Conservation (phyloP, 2,329 filamentous ascomycete genomes). For the Didymellaceae sp. region DNA sequence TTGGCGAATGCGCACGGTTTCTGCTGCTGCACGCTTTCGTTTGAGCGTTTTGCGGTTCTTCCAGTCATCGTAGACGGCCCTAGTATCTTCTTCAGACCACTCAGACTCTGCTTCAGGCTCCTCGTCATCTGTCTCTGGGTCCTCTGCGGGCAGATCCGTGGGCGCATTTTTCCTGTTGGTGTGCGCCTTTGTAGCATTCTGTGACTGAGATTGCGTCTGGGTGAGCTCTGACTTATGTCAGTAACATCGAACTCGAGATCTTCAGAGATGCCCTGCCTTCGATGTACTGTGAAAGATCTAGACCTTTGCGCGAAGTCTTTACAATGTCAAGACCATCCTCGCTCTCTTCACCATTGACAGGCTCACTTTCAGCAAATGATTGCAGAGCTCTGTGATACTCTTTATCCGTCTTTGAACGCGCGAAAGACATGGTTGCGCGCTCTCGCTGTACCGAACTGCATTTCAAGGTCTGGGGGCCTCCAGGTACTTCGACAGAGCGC, state of each 20-base stretch:
- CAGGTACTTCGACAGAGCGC: not conserved
- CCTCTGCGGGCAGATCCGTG: too few relatives aligned
- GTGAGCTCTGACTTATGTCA: slow-evolving; percentile 33
- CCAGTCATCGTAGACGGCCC: slow-evolving; percentile 67
- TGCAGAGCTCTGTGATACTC: slow-evolving; percentile 27
- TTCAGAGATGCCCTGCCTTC: slow-evolving; percentile 25
- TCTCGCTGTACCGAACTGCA: too few relatives aligned
- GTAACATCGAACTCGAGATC: not conserved
- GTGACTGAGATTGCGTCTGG: slow-evolving; percentile 34
- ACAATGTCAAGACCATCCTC: slow-evolving; percentile 53
- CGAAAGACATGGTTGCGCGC: slow-evolving; percentile 28
- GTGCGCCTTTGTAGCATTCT: slow-evolving; percentile 12
- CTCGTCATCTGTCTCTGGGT: slow-evolving; percentile 20
- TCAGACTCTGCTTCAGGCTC: slow-evolving; percentile 27
- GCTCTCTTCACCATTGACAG: slow-evolving; percentile 43
- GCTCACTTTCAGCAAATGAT: slow-evolving; percentile 37
- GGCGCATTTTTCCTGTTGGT: not conserved
- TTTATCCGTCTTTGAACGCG: slow-evolving; percentile 17
- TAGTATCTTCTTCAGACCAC: slow-evolving; percentile 61
- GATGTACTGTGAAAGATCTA: slow-evolving; percentile 45
- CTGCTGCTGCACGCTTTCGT: slow-evolving; percentile 59
- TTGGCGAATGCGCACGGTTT: slow-evolving; percentile 57
- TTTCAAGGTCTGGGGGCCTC: not conserved
- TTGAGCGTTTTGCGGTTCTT: slow-evolving; percentile 65
- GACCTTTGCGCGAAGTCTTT: slow-evolving; percentile 37